Base-by-base conservation (phyloP, 148 eudicot species). In the Linanthus parryae region DNA sequence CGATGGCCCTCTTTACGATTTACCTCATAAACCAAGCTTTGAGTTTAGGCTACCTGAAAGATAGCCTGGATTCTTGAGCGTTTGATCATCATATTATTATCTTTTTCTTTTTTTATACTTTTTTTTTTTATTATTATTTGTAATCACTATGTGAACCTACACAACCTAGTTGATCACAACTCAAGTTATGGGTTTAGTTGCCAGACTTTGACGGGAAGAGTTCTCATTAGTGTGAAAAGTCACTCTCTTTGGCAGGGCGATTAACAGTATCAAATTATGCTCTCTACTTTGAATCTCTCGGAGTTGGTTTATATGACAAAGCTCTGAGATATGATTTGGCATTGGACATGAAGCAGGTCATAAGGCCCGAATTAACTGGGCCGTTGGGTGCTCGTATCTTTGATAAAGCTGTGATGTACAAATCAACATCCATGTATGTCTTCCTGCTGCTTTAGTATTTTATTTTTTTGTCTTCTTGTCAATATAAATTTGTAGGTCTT, bases 391-490 rank as follows among this genome's bases (percentile, higher is more conserved):
- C 94, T 70, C 86, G 89, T 57, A 73, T 88, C 54, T 88, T 81
- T 58, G 94, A 88, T 75, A 88, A 82, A 74, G 96, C 96, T 46
- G 89, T 88, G 43, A 77, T 84, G 86, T 88, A 88, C 81, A 81
- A 77, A 70, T 79, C 96, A 56, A 54, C 69, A 27, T 54, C 74
- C 50, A 36, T 58, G 96, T 88, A 77, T 34, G 94, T 58, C 58
- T 60, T 45, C 19, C 57, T 30, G 54, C 64, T 47, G 16, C 44
- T 15, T 28, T 13, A 20, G 52, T n/a, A 15, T 43, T 21, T 5
- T 49, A 28, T 17, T 51, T n/a, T 30, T 10, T 53, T 53, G 18
- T n/a, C n/a, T n/a, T n/a, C 30, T 4, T 13, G 19, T 44, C 26
- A 15, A 58, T 19, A 33, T 8, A 52, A 26, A 44, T 26, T 14